Conservation (phyloP, 305 asterid species). For the Fraxinus sp. region DNA sequence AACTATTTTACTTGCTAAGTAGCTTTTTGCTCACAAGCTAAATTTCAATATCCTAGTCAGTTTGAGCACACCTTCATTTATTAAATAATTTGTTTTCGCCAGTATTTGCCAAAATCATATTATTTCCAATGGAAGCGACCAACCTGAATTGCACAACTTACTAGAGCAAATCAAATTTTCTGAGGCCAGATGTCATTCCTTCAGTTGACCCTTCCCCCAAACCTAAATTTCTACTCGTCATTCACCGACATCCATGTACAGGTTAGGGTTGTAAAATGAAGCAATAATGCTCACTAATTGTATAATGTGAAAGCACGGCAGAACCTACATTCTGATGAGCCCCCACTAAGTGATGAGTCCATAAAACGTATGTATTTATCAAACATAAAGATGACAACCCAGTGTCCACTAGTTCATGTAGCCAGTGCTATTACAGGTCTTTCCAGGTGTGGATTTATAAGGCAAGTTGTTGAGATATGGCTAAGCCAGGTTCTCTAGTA, state of each 20-base stretch:
- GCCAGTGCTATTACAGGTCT: conserved; percentile 4
- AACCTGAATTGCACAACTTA: conserved; percentile 8
- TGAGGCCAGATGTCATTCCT: neutral
- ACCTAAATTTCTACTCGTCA: neutral
- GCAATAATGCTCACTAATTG: conserved; percentile 9
- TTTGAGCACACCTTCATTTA: neutral
- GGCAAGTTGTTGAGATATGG: neutral
- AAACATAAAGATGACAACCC: conserved; percentile 1
- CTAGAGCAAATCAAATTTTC: conserved; percentile 8
- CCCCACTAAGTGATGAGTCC: neutral
- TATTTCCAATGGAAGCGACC: neutral
- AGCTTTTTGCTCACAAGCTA: neutral
- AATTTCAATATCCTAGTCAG: neutral
- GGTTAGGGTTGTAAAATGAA: conserved; percentile 7
- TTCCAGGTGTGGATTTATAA: neutral
- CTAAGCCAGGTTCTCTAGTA: neutral
- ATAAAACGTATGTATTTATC: neutral
- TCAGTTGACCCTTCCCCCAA: neutral
- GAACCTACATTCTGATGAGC: neutral
- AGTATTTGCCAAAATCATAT: neutral
- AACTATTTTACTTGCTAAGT: neutral
- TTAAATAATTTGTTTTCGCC: neutral
- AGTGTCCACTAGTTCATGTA: neutral
- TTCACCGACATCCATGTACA: conserved; percentile 8
- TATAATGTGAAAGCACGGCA: conserved; percentile 19